A percentile compares a stretch with the other conserved stretches of the same genome.
Evolutionary conservation across 108 stramenopile genomes (phyloP).

Genomic region (Discostella pseudostelligera): DNA sequence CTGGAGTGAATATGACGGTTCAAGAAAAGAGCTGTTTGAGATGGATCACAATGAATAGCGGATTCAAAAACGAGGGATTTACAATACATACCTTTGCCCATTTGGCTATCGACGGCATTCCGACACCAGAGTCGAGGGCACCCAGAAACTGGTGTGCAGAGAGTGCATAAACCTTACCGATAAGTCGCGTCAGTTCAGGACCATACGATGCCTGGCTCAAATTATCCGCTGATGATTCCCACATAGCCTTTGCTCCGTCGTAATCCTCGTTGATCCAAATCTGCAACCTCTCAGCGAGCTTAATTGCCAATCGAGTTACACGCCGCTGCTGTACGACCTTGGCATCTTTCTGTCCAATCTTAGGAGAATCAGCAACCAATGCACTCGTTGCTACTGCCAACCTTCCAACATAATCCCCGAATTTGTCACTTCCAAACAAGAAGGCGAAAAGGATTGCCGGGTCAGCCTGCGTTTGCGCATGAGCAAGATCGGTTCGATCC

Average conservation of each 20-base stretch:
- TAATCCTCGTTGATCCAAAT: constrained; percentile 57
- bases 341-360: constrained; percentile 50
- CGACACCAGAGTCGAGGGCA: constrained; percentile 65
- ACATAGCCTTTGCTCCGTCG: constrained; percentile 47
- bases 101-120: constrained; percentile 64
- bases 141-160: constrained; percentile 68
- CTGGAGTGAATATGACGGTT: neutral
- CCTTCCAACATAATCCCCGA: constrained; percentile 64
- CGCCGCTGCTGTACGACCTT: constrained; percentile 60
- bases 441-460: constrained; percentile 71
- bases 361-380: constrained; percentile 60
- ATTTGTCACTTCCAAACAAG: constrained; percentile 77
- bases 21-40: neutral
- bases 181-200: constrained; percentile 47
- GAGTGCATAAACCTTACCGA: constrained; percentile 67
- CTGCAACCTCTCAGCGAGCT: constrained; percentile 55
- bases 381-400: constrained; percentile 69
- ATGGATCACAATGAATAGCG: neutral
- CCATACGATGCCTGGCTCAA: constrained; percentile 63
- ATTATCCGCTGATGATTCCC: constrained; percentile 52
- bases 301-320: constrained; percentile 61
- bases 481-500: constrained; percentile 58
- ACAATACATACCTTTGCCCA: constrained; percentile 49
- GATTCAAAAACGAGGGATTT: neutral
- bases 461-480: constrained; percentile 34